Percentiles rank a stretch among this genome's conserved stretches.
Evolutionary conservation across 2,329 filamentous ascomycete species (phyloP).

Genomic region (Periglandula ipomoeae): DNA sequence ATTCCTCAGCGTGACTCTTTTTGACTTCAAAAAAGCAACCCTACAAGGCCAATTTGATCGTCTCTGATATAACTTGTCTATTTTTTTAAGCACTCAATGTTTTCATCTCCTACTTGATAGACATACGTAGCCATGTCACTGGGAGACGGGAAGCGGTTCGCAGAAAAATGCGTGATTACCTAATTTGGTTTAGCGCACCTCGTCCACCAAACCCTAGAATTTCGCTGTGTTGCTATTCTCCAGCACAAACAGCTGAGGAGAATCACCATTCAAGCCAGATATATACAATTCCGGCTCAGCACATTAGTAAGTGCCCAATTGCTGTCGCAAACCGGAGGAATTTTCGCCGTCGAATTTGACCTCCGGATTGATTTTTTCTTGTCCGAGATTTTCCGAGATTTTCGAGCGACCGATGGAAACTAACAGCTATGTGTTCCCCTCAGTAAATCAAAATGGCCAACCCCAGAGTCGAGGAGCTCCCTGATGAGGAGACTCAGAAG

Average conservation of each 20-base stretch:
- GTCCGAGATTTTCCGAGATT: constrained; percentile 5
- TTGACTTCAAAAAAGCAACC: background rate
- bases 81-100: background rate
- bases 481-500: constrained; percentile 84
- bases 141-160: background rate
- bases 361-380: background rate
- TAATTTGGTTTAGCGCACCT: constrained; percentile 29
- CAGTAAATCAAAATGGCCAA: constrained; percentile 69
- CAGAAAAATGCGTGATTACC: constrained; percentile 23
- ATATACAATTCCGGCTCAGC: constrained; percentile 25
- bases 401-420: background rate
- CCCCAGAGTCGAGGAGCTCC: constrained; percentile 94
- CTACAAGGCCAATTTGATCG: too few species aligned
- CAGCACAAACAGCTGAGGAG: constrained; percentile 29
- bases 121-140: background rate
- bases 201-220: constrained; percentile 37
- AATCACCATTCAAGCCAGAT: constrained; percentile 22
- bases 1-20: background rate
- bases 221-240: constrained; percentile 26
- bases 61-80: background rate
- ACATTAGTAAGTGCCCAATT: constrained; percentile 25
- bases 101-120: background rate
- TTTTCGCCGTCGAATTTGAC: background rate
- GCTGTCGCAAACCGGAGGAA: constrained; percentile 7
- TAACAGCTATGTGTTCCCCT: constrained; percentile 2